Evolutionary conservation across 202 grass and related monocot species (phyloP).

Genomic region (Saccharum hybrid): DNA sequence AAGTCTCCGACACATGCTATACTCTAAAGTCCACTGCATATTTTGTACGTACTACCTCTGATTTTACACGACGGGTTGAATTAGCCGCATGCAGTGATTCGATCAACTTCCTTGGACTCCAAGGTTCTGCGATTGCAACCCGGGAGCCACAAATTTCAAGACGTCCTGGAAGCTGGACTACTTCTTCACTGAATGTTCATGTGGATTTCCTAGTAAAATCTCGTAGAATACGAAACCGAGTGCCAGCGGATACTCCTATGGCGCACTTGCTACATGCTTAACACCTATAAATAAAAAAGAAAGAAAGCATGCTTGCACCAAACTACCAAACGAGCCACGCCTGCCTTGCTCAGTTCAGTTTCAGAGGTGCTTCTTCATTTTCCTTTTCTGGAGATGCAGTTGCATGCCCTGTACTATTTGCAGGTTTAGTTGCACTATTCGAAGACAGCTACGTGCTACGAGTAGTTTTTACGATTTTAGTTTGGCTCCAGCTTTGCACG

Average conservation of each 20-base stretch:
- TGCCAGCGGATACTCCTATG: neutral
- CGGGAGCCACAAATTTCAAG: neutral
- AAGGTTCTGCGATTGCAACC: neutral
- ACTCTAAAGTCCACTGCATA: neutral
- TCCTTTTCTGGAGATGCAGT: neutral
- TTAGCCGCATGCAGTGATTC: too few species aligned
- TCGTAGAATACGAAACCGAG: neutral
- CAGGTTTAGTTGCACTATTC: neutral
- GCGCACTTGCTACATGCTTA: neutral
- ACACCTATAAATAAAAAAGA: neutral
- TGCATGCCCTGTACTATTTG: neutral
- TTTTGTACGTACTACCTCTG: too few species aligned
- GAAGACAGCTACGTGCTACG: neutral
- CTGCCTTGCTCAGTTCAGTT: neutral
- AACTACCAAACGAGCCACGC: neutral
- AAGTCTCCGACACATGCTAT: neutral
- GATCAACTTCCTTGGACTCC: too few species aligned
- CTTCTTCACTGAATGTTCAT: slow-evolving; percentile 41
- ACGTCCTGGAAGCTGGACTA: slow-evolving; percentile 9
- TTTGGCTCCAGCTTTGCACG: neutral
- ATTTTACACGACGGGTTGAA: too few species aligned
- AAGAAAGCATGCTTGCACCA: neutral
- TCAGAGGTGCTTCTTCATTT: neutral
- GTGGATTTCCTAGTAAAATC: slow-evolving; percentile 12
- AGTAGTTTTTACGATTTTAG: neutral